These are phyloP conservation scores for Trichoderma cornu-damae DNA, from an alignment of 2,329 filamentous ascomycete genomes.

Conservation along the genomic window DNA sequence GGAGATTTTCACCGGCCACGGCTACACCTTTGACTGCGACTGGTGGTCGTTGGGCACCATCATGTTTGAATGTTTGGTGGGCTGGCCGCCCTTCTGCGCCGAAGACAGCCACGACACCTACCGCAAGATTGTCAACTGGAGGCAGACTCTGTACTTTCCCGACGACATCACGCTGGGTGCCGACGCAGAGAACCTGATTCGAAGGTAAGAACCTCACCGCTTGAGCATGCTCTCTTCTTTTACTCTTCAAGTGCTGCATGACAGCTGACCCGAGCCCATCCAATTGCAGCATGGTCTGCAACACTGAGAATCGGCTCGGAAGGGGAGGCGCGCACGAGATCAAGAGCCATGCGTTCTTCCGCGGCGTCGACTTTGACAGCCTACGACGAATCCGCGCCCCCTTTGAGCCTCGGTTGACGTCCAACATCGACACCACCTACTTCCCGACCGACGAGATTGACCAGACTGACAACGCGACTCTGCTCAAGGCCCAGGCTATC, in stretches of 20 bases:
- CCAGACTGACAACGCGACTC: constrained; percentile 86
- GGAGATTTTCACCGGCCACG: constrained; percentile 94
- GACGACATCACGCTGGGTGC: constrained; percentile 85
- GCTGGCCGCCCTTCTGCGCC: constrained; percentile 98
- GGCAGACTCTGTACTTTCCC: constrained; percentile 90
- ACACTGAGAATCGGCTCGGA: constrained; percentile 86
- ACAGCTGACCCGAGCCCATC: background rate
- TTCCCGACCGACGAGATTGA: constrained; percentile 99
- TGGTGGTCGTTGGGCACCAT: constrained; percentile 99
- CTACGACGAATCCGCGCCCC: constrained; percentile 89
- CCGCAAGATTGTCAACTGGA: constrained; percentile 98
- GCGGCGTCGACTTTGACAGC: constrained; percentile 90
- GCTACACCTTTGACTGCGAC: constrained; percentile 95
- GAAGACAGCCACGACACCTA: constrained; percentile 98
- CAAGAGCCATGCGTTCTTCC: constrained; percentile 93
- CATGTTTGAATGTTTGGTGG: constrained; percentile 98
- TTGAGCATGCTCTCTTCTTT: background rate
- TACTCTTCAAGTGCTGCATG: background rate
- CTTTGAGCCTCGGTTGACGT: constrained; percentile 89
- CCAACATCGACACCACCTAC: constrained; percentile 93
- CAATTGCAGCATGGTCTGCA: constrained; percentile 73
- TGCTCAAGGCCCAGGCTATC: constrained; percentile 76
- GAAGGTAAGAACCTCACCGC: constrained; percentile 58
- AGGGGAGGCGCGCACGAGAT: constrained; percentile 84
- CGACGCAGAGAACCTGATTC: constrained; percentile 87